phyloP scores from a whole-genome alignment of 768 basidiomycete genomes.

The Daedaleopsis sinensis region DNA sequence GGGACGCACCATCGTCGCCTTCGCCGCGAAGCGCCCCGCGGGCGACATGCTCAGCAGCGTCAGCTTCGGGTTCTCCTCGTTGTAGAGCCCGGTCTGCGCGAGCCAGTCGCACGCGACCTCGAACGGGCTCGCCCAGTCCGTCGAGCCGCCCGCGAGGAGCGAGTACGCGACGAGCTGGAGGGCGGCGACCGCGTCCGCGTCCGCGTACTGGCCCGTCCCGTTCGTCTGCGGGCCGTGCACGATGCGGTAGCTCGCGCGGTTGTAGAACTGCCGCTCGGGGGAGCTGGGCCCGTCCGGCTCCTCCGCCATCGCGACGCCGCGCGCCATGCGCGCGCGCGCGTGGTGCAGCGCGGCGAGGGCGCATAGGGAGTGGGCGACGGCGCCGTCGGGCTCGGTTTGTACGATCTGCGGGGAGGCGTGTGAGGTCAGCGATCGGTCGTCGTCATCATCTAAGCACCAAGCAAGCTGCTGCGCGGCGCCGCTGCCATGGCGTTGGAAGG shows the following conservation, averaged over 20 bases:
- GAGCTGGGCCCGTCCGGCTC: conserved; percentile 54
- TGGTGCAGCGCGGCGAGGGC: conserved; percentile 76
- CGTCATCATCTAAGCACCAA: not conserved
- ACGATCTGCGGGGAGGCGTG: conserved; percentile 45
- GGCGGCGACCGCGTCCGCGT: conserved; percentile 77
- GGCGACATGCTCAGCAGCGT: conserved; percentile 57
- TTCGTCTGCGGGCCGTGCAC: conserved; percentile 49
- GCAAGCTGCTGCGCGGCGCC: not conserved
- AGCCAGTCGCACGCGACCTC: conserved; percentile 79
- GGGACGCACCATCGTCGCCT: conserved; percentile 69
- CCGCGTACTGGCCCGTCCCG: conserved; percentile 56
- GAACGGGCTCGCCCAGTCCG: conserved; percentile 73
- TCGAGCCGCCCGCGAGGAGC: conserved; percentile 65
- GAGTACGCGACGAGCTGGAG: conserved; percentile 77
- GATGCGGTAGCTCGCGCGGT: conserved; percentile 53
- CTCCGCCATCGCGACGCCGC: conserved; percentile 52
- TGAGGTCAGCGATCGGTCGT: conserved; percentile 18
- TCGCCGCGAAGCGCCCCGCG: conserved; percentile 61
- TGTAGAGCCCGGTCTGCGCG: conserved; percentile 60
- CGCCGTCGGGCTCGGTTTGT: conserved; percentile 66
- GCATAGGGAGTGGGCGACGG: conserved; percentile 72
- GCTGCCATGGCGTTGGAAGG: not conserved
- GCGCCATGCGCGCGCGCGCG: conserved; percentile 60
- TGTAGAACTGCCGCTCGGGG: conserved; percentile 64
- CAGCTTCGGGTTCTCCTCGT: conserved; percentile 65